phyloP scores from a whole-genome alignment of 305 asterid genomes.

The Rubia tinctorum region DNA sequence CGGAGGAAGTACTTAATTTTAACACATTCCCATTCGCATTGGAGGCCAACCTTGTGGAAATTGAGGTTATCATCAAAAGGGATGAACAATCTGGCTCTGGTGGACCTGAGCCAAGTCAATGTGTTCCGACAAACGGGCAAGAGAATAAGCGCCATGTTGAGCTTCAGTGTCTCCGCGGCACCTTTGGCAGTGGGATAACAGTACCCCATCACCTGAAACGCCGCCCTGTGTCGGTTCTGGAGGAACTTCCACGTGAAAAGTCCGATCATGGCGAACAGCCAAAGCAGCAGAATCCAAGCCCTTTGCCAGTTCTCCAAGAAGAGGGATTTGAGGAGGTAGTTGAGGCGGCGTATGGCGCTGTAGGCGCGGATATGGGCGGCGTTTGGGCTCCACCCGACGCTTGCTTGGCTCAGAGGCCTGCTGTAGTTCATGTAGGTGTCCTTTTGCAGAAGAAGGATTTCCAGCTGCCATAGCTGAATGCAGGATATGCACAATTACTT shows the following conservation, averaged over 20 bases:
- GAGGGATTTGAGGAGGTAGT: slow-evolving; percentile 27
- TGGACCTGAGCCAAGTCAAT: slow-evolving; percentile 67
- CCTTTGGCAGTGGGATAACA: slow-evolving; percentile 90
- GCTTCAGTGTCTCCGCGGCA: slow-evolving; percentile 90
- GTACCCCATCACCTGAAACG: slow-evolving; percentile 76
- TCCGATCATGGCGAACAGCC: slow-evolving; percentile 56
- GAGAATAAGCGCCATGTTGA: slow-evolving; percentile 88
- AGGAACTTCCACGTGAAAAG: slow-evolving; percentile 84
- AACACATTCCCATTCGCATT: background rate
- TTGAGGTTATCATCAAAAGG: slow-evolving; percentile 88
- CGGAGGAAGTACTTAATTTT: too few species aligned
- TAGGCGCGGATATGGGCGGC: slow-evolving; percentile 31
- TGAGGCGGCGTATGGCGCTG: slow-evolving; percentile 31
- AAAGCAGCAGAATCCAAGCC: slow-evolving; percentile 54
- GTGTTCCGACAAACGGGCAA: slow-evolving; percentile 84
- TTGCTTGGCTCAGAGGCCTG: slow-evolving; percentile 71
- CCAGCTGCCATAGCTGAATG: slow-evolving; percentile 90
- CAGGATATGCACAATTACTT: background rate
- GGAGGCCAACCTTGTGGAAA: slow-evolving; percentile 60
- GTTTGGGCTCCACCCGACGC: slow-evolving; percentile 70
- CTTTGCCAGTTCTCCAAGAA: slow-evolving; percentile 81
- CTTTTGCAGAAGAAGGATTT: slow-evolving; percentile 74
- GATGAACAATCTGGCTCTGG: slow-evolving; percentile 60
- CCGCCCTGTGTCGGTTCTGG: slow-evolving; percentile 52
- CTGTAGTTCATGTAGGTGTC: slow-evolving; percentile 87